These are phyloP conservation scores for Sonneratia caseolaris DNA, from an alignment of 345 rosid species.

Conservation along the genomic window DNA sequence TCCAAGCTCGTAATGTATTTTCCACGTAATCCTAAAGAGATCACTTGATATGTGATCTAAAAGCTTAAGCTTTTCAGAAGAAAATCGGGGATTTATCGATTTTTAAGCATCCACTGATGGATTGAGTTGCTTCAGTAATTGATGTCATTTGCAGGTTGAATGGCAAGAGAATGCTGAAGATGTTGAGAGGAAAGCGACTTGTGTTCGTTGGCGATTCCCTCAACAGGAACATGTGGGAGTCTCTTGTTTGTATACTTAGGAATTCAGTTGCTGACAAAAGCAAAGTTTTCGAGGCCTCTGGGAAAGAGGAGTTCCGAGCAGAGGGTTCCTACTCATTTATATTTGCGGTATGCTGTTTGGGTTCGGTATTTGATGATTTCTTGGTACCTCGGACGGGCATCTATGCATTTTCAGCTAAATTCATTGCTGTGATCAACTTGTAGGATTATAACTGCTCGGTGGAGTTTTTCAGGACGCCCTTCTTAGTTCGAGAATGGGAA, in stretches of 20 bases:
- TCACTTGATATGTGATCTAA: background rate
- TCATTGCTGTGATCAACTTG: slow-evolving; percentile 4
- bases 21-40: background rate
- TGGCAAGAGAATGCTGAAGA: slow-evolving; percentile 26
- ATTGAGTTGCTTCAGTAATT: background rate
- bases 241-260: slow-evolving; percentile 28
- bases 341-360: slow-evolving; percentile 17
- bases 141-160: slow-evolving; percentile 22
- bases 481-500: slow-evolving; percentile 17
- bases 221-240: slow-evolving; percentile 44
- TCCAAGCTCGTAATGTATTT: background rate
- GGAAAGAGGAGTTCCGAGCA: slow-evolving; percentile 18
- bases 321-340: slow-evolving; percentile 28
- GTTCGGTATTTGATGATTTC: background rate
- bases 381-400: background rate
- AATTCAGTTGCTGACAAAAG: slow-evolving; percentile 15
- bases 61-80: background rate
- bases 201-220: slow-evolving; percentile 40
- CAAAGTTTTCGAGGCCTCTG: slow-evolving; percentile 28
- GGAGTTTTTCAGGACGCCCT: slow-evolving; percentile 15
- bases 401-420: background rate
- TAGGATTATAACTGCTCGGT: slow-evolving; percentile 35
- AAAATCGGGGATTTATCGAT: too few species aligned
- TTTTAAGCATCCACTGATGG: background rate
- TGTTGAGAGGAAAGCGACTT: slow-evolving; percentile 31